These are phyloP conservation scores for Kodamaea sp. DNA, from an alignment of 1,139 yeast species.

Conservation along the genomic window DNA sequence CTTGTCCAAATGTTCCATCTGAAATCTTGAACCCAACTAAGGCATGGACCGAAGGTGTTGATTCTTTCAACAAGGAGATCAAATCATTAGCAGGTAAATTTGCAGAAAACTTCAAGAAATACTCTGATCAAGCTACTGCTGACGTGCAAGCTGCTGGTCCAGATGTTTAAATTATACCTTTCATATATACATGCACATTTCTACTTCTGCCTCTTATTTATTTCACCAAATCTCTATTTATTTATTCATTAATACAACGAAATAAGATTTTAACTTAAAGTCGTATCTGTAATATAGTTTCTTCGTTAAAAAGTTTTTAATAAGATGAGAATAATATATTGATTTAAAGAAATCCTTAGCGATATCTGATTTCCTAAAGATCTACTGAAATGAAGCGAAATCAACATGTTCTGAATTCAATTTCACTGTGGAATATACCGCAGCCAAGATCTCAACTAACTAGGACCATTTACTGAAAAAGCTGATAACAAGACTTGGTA, in stretches of 20 bases:
- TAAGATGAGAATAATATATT: too few relatives aligned
- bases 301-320: neutral
- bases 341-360: too few relatives aligned
- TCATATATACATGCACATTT: neutral
- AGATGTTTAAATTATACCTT: slow-evolving; percentile 21
- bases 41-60: slow-evolving; percentile 75
- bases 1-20: slow-evolving; percentile 77
- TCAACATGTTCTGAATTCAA: too few relatives aligned
- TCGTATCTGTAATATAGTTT: neutral
- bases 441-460: too few relatives aligned
- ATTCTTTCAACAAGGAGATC: slow-evolving; percentile 67
- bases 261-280: neutral
- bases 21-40: slow-evolving; percentile 85
- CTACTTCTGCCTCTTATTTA: neutral
- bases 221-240: neutral
- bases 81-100: slow-evolving; percentile 72
- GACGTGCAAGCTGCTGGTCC: slow-evolving; percentile 97
- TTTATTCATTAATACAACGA: neutral
- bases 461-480: too few relatives aligned
- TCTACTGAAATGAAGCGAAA: too few relatives aligned
- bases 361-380: too few relatives aligned
- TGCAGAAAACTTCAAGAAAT: slow-evolving; percentile 80
- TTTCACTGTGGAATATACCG: too few relatives aligned
- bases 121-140: slow-evolving; percentile 74
- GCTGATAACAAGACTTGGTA: too few relatives aligned